Percentiles rank a stretch among this genome's conserved stretches.
Evolutionary conservation across 371 early-diverging fungal species (phyloP).

Genomic region (Conidiobolus incongruus): DNA sequence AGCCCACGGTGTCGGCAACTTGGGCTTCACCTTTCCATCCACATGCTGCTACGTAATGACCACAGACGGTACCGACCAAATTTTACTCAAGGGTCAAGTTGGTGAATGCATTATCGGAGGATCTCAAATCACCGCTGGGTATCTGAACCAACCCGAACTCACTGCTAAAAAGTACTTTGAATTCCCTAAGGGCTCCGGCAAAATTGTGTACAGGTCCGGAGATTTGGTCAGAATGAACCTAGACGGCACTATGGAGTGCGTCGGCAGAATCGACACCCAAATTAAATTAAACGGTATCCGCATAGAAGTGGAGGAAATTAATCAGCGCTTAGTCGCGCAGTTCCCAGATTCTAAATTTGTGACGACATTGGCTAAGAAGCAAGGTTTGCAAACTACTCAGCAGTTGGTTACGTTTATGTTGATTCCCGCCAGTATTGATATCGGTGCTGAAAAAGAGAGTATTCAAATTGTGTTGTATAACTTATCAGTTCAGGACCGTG

Average conservation of each 20-base stretch:
- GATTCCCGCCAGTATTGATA: background rate
- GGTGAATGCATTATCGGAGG: background rate
- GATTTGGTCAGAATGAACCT: slow-evolving; percentile 10
- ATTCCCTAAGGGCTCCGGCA: background rate
- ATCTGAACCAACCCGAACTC: background rate
- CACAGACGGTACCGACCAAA: background rate
- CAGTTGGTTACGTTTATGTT: background rate
- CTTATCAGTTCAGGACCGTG: background rate
- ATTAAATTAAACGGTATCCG: slow-evolving; percentile 10
- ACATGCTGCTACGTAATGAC: background rate
- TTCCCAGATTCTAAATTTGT: background rate
- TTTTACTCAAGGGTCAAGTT: background rate
- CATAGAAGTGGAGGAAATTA: slow-evolving; percentile 9
- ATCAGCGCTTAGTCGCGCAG: slow-evolving; percentile 3
- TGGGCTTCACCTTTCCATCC: background rate
- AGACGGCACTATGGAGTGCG: slow-evolving; percentile 6
- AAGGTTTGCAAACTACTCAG: background rate
- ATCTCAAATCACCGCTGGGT: background rate
- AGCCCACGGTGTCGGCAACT: background rate
- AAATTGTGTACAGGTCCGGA: slow-evolving; percentile 12
- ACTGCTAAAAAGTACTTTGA: too few relatives aligned
- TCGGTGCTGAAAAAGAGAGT: background rate
- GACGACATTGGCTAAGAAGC: background rate
- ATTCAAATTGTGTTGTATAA: background rate
- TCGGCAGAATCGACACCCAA: slow-evolving; percentile 9